phyloP scores from a whole-genome alignment of 345 rosid species.

The Geranium brycei region DNA sequence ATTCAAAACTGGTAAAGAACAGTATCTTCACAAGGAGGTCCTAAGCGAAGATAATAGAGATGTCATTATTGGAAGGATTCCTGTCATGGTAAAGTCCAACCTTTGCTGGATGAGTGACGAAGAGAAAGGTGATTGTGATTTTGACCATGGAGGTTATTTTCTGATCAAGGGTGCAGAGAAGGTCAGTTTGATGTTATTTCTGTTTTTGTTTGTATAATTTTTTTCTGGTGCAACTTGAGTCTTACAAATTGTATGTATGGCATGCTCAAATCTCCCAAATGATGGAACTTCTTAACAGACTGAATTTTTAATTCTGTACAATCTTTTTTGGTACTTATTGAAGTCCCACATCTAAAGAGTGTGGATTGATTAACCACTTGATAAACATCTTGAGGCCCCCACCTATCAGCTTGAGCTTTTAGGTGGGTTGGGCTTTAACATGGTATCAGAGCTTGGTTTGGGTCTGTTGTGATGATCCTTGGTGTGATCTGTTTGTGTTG shows the following conservation, averaged over 20 bases:
- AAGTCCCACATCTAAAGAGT: too few species aligned
- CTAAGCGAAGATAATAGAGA: conserved; percentile 29
- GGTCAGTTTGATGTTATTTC: conserved; percentile 25
- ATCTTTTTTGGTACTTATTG: background rate
- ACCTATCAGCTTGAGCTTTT: too few species aligned
- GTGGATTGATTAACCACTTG: too few species aligned
- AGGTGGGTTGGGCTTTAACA: too few species aligned
- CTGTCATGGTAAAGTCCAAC: conserved; percentile 78
- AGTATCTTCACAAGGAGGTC: conserved; percentile 27
- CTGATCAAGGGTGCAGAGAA: conserved; percentile 88
- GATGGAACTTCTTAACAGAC: background rate
- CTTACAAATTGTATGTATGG: background rate
- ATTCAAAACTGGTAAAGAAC: conserved; percentile 71
- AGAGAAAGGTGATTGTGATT: conserved; percentile 65
- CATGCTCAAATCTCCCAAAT: background rate
- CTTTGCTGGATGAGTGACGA: conserved; percentile 54
- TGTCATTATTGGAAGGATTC: conserved; percentile 58
- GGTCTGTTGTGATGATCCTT: too few species aligned
- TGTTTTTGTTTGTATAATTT: background rate
- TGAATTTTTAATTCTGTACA: too few species aligned
- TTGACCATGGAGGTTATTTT: conserved; percentile 86
- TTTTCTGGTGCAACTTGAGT: background rate
- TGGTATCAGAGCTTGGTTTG: too few species aligned
- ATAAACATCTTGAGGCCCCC: too few species aligned
- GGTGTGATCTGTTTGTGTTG: too few species aligned